Conservation (phyloP, 2,329 filamentous ascomycete genomes). For the Trichoderma breve region DNA sequence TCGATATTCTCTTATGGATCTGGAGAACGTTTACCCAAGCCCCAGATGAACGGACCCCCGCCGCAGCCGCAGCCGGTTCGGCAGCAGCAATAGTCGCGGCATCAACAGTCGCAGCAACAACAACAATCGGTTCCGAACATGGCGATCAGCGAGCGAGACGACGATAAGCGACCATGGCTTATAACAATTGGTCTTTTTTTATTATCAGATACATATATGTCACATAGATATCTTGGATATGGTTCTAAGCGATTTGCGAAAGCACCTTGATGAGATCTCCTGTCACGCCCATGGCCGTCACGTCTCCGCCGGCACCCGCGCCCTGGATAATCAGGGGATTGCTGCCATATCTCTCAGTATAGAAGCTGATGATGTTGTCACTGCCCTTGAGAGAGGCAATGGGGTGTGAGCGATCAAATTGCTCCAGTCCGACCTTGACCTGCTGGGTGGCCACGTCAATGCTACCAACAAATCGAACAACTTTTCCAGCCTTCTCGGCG, state of each 20-base stretch:
- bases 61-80: background rate
- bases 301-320: constrained; percentile 87
- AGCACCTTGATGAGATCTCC: constrained; percentile 88
- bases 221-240: background rate
- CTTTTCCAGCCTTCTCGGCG: constrained; percentile 85
- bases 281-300: constrained; percentile 98
- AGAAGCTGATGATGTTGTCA: constrained; percentile 99
- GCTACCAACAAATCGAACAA: constrained; percentile 90
- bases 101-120: background rate
- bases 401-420: constrained; percentile 81
- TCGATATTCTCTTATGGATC: constrained; percentile 54
- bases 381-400: constrained; percentile 95
- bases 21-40: constrained; percentile 43
- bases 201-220: background rate
- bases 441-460: constrained; percentile 78
- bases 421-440: constrained; percentile 90
- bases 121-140: background rate
- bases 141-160: constrained; percentile 1
- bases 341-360: constrained; percentile 88
- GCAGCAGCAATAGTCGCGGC: background rate
- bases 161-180: background rate
- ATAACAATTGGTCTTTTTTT: background rate
- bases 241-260: constrained; percentile 57
- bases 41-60: constrained; percentile 1
- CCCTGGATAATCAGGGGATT: constrained; percentile 95